Evolutionary conservation across 495 filamentous ascomycete genomes (phyloP).

Genomic region (Tuber magnatum): DNA sequence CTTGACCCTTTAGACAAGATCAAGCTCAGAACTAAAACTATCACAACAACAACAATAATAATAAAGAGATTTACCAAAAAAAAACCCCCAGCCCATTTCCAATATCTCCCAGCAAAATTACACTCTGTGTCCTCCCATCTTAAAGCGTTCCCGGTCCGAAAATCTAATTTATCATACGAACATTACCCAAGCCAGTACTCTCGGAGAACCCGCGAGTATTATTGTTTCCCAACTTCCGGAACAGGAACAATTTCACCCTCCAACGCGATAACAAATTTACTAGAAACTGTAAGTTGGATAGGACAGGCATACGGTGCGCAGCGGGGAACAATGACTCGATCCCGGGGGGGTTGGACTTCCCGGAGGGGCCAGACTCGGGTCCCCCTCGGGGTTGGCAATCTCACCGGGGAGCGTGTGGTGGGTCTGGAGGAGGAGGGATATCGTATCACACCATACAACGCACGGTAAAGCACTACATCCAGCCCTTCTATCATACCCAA

Average conservation of each 20-base stretch:
- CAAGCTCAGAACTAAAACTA: too few relatives aligned
- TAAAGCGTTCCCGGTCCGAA: background rate
- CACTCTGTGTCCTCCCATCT: too few relatives aligned
- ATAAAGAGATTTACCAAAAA: too few relatives aligned
- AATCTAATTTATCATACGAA: too few relatives aligned
- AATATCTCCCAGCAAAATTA: background rate
- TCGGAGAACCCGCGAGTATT: background rate
- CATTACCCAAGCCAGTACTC: background rate
- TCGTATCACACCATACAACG: too few relatives aligned
- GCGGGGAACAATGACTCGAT: background rate
- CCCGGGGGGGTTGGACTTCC: background rate
- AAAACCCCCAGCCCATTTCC: too few relatives aligned
- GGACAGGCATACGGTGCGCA: background rate
- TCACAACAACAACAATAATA: too few relatives aligned
- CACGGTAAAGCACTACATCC: too few relatives aligned
- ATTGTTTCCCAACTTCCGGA: background rate
- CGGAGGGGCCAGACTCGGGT: background rate
- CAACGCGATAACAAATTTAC: background rate
- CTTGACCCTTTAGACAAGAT: too few relatives aligned
- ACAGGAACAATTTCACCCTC: background rate
- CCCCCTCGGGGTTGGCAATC: background rate
- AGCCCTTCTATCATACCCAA: too few relatives aligned
- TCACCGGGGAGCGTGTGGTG: background rate
- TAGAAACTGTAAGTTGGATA: background rate
- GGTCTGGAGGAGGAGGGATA: background rate